These are phyloP conservation scores for Schizophyllum commune DNA, from an alignment of 1,284 basidiomycete genomes.

Conservation along the genomic window DNA sequence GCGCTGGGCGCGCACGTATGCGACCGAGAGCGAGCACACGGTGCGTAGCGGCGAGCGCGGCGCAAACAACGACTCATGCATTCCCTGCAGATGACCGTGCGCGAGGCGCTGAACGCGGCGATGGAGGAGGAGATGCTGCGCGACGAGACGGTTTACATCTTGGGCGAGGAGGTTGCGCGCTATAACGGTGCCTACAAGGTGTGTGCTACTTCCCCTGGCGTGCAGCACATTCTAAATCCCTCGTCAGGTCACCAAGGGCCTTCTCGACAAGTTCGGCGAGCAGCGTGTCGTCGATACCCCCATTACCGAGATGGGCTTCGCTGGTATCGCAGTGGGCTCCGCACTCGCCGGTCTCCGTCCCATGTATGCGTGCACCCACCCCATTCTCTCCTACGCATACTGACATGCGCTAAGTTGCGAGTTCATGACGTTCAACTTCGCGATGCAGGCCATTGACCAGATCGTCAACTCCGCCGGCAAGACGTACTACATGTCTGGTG, in stretches of 20 bases:
- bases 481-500: slow-evolving; percentile 99
- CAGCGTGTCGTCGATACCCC: slow-evolving; percentile 97
- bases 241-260: slow-evolving; percentile 86
- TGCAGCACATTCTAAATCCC: slow-evolving; percentile 5
- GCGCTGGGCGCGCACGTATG: slow-evolving; percentile 49
- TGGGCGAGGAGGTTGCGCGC: slow-evolving; percentile 98
- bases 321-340: slow-evolving; percentile 93
- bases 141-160: slow-evolving; percentile 91
- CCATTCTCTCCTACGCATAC: slow-evolving; percentile 1
- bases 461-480: slow-evolving; percentile 99
- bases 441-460: slow-evolving; percentile 98
- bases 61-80: slow-evolving; percentile 4
- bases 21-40: slow-evolving; percentile 47
- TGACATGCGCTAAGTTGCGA: slow-evolving; percentile 64
- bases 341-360: slow-evolving; percentile 92
- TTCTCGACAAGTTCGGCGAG: slow-evolving; percentile 99
- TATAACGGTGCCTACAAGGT: slow-evolving; percentile 99
- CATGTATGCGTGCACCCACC: slow-evolving; percentile 42
- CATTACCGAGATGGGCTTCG: slow-evolving; percentile 99
- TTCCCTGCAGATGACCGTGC: slow-evolving; percentile 82
- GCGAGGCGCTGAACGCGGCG: slow-evolving; percentile 94
- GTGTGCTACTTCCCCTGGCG: slow-evolving; percentile 3
- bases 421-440: slow-evolving; percentile 99
- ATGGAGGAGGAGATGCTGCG: slow-evolving; percentile 99
- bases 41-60: slow-evolving; percentile 26